A percentile compares a stretch with the other conserved stretches of the same genome.
Conservation (phyloP, 2,329 filamentous ascomycete genomes). For the Penicillium sp. region DNA sequence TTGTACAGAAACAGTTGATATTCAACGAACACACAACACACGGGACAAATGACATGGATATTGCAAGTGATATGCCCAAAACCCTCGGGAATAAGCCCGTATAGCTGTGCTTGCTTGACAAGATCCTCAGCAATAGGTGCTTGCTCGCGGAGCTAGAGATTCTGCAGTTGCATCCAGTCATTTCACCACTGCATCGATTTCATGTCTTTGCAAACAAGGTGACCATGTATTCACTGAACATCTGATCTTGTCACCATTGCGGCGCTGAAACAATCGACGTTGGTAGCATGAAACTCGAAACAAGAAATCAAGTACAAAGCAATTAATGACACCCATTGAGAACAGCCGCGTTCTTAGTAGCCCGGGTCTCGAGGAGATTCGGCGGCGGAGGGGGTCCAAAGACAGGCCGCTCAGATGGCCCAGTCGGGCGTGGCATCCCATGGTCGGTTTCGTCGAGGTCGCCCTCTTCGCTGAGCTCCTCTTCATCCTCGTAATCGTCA, state of each 20-base stretch:
- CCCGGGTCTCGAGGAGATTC: constrained; percentile 43
- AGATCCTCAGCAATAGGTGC: background rate
- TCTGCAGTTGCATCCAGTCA: background rate
- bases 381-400: constrained; percentile 49
- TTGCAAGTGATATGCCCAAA: no score
- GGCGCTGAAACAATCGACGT: background rate
- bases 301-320: constrained; percentile 5
- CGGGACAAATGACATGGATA: no score
- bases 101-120: background rate
- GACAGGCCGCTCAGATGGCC: constrained; percentile 38
- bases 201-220: constrained; percentile 2
- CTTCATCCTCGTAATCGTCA: constrained; percentile 56
- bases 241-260: background rate
- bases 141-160: background rate
- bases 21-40: constrained; percentile 9
- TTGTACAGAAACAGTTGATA: constrained; percentile 23
- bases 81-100: background rate
- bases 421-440: constrained; percentile 25
- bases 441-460: constrained; percentile 36
- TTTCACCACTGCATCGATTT: constrained; percentile 1
- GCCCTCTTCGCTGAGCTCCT: constrained; percentile 54
- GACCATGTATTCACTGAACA: background rate
- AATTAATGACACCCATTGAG: constrained; percentile 40
- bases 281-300: constrained; percentile 3
- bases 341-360: constrained; percentile 41